phyloP scores from a whole-genome alignment of 2,329 filamentous ascomycete species.

The Claviceps capensis region DNA sequence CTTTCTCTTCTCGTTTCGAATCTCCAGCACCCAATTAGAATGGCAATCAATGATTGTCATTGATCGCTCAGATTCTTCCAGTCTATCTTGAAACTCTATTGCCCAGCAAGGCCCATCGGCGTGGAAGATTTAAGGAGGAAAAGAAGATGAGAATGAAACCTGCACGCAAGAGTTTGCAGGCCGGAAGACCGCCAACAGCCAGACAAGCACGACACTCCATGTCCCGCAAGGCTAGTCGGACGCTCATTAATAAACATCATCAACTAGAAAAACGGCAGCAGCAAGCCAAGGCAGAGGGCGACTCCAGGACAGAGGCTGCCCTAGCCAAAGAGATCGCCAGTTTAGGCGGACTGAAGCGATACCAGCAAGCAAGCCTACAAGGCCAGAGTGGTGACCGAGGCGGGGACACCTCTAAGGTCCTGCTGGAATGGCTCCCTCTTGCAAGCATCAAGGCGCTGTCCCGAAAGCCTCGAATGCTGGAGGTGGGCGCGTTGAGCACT shows the following conservation, averaged over 20 bases:
- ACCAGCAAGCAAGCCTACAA: constrained; percentile 55
- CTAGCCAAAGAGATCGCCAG: constrained; percentile 40
- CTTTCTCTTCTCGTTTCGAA: no score
- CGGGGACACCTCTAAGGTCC: constrained; percentile 50
- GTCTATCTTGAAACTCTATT: not conserved
- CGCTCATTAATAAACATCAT: constrained; percentile 52
- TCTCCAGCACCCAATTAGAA: no score
- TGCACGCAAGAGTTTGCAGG: constrained; percentile 27
- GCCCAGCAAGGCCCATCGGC: not conserved
- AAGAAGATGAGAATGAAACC: constrained; percentile 23
- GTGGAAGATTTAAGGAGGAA: not conserved
- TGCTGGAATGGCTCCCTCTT: constrained; percentile 47
- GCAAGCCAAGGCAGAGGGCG: constrained; percentile 40
- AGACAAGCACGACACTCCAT: constrained; percentile 40
- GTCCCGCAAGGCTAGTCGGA: constrained; percentile 49
- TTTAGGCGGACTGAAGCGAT: constrained; percentile 47
- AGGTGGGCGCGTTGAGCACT: constrained; percentile 77
- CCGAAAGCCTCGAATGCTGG: constrained; percentile 51
- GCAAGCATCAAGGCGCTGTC: constrained; percentile 13
- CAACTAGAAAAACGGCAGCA: constrained; percentile 48
- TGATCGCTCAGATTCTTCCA: not conserved
- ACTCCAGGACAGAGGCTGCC: constrained; percentile 29
- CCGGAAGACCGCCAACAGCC: constrained; percentile 42
- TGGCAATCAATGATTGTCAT: no score
- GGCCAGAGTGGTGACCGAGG: constrained; percentile 53